phyloP scores from a whole-genome alignment of 768 basidiomycete species.

The Suillus fuscotomentosus region DNA sequence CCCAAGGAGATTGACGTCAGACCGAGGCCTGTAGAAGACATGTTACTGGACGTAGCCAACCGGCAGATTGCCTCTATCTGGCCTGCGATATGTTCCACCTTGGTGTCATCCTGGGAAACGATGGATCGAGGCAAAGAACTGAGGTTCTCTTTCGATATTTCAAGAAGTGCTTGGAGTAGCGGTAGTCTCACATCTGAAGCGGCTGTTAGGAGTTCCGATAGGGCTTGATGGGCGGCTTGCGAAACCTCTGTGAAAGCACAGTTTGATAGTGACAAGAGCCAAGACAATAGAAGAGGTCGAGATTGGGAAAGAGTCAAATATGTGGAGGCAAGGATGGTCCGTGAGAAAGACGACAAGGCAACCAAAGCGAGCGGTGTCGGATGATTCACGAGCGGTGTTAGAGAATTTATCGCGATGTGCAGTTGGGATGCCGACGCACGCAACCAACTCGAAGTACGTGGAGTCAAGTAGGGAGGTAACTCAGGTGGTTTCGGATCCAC shows the following conservation, averaged over 20 bases:
- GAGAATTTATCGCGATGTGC: constrained; percentile 74
- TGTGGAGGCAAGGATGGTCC: constrained; percentile 51
- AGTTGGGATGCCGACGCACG: constrained; percentile 80
- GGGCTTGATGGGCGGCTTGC: constrained; percentile 40
- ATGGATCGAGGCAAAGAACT: constrained; percentile 71
- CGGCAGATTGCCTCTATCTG: constrained; percentile 72
- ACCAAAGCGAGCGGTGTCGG: constrained; percentile 63
- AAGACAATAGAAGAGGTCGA: constrained; percentile 66
- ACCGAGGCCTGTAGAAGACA: constrained; percentile 16
- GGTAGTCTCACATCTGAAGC: constrained; percentile 41
- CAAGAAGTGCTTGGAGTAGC: constrained; percentile 56
- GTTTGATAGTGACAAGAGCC: constrained; percentile 70
- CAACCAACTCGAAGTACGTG: constrained; percentile 75
- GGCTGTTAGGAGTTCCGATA: constrained; percentile 44
- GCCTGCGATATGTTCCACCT: constrained; percentile 64
- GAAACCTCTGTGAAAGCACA: constrained; percentile 57
- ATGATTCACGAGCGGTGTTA: constrained; percentile 71
- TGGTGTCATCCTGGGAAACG: constrained; percentile 66
- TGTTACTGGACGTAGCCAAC: constrained; percentile 29
- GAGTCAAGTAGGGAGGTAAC: constrained; percentile 45
- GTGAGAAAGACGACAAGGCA: constrained; percentile 57
- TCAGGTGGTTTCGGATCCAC: constrained; percentile 19
- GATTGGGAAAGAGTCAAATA: constrained; percentile 64
- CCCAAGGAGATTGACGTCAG: constrained; percentile 47
- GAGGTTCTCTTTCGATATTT: constrained; percentile 64